phyloP scores from a whole-genome alignment of 768 basidiomycete genomes.

The Hypholoma sublateritium region DNA sequence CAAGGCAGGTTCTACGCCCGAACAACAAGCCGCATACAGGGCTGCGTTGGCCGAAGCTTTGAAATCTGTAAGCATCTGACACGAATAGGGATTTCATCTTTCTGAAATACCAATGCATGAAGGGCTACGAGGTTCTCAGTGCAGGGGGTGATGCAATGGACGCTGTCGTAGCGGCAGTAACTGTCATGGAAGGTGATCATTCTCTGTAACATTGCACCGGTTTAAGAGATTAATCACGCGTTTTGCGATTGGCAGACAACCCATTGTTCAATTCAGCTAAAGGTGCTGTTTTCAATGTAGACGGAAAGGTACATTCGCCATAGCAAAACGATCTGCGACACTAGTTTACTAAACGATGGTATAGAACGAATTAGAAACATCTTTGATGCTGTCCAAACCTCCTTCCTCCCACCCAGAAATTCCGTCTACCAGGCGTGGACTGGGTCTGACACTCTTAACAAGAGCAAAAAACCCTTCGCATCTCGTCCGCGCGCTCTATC shows the following conservation, averaged over 20 bases:
- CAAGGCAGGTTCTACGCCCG: slow-evolving; percentile 54
- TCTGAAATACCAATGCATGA: not conserved
- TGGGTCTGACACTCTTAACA: slow-evolving; percentile 65
- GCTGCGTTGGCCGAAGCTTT: slow-evolving; percentile 54
- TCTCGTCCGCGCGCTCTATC: slow-evolving; percentile 68
- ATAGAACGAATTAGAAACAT: slow-evolving; percentile 82
- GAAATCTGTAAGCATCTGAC: slow-evolving; percentile 31
- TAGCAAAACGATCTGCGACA: not conserved
- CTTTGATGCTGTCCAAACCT: slow-evolving; percentile 78
- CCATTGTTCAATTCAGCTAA: slow-evolving; percentile 79
- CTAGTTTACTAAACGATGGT: not conserved
- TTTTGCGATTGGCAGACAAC: slow-evolving; percentile 45
- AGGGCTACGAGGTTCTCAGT: slow-evolving; percentile 63
- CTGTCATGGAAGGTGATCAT: slow-evolving; percentile 64
- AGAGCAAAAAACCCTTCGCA: slow-evolving; percentile 71
- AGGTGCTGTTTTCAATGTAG: slow-evolving; percentile 82
- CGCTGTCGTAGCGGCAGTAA: slow-evolving; percentile 74
- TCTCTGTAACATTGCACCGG: not conserved
- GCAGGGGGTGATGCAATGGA: slow-evolving; percentile 82
- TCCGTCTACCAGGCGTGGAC: slow-evolving; percentile 57
- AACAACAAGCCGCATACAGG: slow-evolving; percentile 59
- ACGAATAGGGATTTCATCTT: not conserved
- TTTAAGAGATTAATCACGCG: not conserved
- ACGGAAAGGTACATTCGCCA: slow-evolving; percentile 56
- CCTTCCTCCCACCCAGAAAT: slow-evolving; percentile 64